A percentile compares a stretch with the other conserved stretches of the same genome.
Evolutionary conservation across 768 basidiomycete genomes (phyloP).

Genomic region (Sutorius australiensis): DNA sequence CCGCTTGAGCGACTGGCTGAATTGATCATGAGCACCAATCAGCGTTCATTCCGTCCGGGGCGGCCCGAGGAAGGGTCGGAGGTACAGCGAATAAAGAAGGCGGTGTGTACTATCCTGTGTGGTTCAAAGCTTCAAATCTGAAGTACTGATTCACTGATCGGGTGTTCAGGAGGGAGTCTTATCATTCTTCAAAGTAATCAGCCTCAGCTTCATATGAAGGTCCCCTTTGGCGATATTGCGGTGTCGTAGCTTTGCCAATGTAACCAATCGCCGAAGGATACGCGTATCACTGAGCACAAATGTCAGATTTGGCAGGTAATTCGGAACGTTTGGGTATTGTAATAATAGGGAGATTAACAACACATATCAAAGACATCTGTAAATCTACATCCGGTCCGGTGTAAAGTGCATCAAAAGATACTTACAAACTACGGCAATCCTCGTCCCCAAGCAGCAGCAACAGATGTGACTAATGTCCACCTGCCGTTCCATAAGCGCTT

Average conservation of each 20-base stretch:
- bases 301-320: not conserved
- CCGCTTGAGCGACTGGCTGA: no score
- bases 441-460: constrained; percentile 27
- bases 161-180: not conserved
- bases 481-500: constrained; percentile 26
- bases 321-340: not conserved
- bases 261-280: not conserved
- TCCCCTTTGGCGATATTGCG: not conserved
- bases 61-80: not conserved
- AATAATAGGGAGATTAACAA: not conserved
- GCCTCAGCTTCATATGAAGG: no score
- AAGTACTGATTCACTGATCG: not conserved
- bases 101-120: not conserved
- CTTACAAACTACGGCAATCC: constrained; percentile 18
- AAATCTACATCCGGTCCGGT: not conserved
- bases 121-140: not conserved
- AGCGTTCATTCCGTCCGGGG: not conserved
- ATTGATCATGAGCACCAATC: no score
- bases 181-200: not conserved
- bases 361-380: not conserved
- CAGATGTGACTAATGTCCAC: constrained; percentile 19
- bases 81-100: not conserved
- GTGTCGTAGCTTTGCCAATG: not conserved
- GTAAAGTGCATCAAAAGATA: not conserved
- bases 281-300: not conserved